Evolutionary conservation across 192 early-diverging fungal species (phyloP), one percentile per base, ranked within the genome.

Genomic region (Coemansia aciculifera): DNA sequence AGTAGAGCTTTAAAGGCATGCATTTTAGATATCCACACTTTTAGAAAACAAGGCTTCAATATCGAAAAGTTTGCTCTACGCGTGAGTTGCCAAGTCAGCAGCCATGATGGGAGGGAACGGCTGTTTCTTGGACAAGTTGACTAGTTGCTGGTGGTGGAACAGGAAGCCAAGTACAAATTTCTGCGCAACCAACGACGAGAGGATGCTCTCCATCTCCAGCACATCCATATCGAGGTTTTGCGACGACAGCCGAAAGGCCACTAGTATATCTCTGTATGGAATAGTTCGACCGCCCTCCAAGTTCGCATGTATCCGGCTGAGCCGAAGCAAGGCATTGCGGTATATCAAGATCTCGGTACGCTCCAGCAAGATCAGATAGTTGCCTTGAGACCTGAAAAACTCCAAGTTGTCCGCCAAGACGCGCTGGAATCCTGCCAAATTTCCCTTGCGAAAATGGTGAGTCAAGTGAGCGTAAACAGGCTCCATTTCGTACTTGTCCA

Each of bases 401-500:
- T 82, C 79, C 64, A 82, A 63, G 31, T 74, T 73, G 59, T 63
- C 74, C 8, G 60, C 44, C 13, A 82, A 57, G 37, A 62, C 63
- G 0, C 59, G 39, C 63, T 74, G 72, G 66, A 82, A 82, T 6
- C 65, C 66, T n/a, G 71, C 74, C 43, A 82, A 29, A 36, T 82
- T 72, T 1, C 79, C 79, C n/a, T 65, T 56, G 29, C 69, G 43
- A 46, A 82, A 82, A 23, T 75, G 66, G 9, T 51, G 23, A 2
- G 42, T 37, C 44, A 82, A 40, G 19, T 77, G 49, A 19, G 31
- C 59, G 51, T 74, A 82, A 5, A 72, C 79, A 0, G 74, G 68
- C 57, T 82, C 79, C 72, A 82, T 52, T 15, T 77, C 67, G 63
- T 82, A 82, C 42, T 74, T 76, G 2, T 68, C 68, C 38, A 82